Conservation (phyloP, 768 basidiomycete species). For the Pulveroboletus frians region DNA sequence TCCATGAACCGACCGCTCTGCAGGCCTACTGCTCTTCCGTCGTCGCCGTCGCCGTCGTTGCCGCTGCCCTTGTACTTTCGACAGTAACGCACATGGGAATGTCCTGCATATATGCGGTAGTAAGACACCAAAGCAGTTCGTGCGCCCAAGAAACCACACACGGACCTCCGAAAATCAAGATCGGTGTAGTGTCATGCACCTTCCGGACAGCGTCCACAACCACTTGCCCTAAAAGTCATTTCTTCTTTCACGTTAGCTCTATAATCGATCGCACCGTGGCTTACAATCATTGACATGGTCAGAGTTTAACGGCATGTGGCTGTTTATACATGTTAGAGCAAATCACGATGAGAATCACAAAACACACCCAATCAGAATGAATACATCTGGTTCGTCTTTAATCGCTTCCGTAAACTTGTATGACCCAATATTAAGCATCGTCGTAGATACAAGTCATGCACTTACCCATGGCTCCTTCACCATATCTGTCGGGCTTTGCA, state of each 20-base stretch:
- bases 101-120: conserved; percentile 36
- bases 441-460: neutral
- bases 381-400: conserved; percentile 75
- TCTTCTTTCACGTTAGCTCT: neutral
- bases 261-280: conserved; percentile 11
- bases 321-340: conserved; percentile 22
- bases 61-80: conserved; percentile 12
- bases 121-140: neutral
- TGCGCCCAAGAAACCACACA: neutral
- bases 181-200: conserved; percentile 67
- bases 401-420: conserved; percentile 75
- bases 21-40: conserved; percentile 37
- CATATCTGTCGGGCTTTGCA: conserved; percentile 69
- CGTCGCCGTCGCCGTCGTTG: no score
- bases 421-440: neutral
- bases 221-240: conserved; percentile 49
- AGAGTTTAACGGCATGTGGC: no score
- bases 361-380: conserved; percentile 62
- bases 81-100: conserved; percentile 35
- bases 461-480: conserved; percentile 74
- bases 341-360: neutral
- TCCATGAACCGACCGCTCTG: conserved; percentile 92
- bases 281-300: no score
- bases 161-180: conserved; percentile 74
- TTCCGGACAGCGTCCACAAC: conserved; percentile 71